Base-by-base conservation (phyloP, 805 yeast species). In the Kuraishia cidri region DNA sequence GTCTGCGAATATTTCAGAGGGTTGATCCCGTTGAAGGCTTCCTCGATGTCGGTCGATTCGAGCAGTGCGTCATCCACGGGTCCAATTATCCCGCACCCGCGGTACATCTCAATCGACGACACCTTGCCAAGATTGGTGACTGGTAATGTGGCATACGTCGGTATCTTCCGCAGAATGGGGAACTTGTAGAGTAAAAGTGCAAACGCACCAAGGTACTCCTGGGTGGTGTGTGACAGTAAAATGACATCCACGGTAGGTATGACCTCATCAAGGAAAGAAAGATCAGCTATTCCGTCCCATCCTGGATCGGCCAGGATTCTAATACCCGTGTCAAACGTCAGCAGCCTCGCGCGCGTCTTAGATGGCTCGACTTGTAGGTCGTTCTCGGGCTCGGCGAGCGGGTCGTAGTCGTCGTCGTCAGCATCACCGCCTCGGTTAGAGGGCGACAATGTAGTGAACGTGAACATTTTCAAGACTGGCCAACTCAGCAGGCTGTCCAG, bases 71-170 rank as follows among this genome's bases (percentile, higher is more conserved):
- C 60, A 13, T 65, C 56, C 34, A 66, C 58, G 0, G 95, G 90
- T 0, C 96, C 96, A 25, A 83, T 58, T 1, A 86, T 48, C 1
- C 96, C 95, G 11, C 55, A 55, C 3, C 82, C 60, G 38, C 94
- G 58, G 50, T 87, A 92, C 20, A 72, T 60, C 44, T 92, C 98
- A n/a, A 84, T 72, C 0, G 94, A 80, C 4, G 94, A 66, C 12
- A 85, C 74, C 43, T 94, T 68, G 1, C 97, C 97, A 47, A 92
- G 60, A 46, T 85, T 88, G 9, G 79, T 66, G 2, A 88, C 82
- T 0, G 99, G 97, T n/a, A 86, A 56, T 0, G 98, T 90, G 0
- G 97, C 75, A 50, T 82, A 92, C 0, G 81, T 80, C 2, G 87
- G 86, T 16, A 88, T 71, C 23, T 72, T 62, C 2, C 78, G 61